Conservation (phyloP, 345 rosid genomes). For the Populus simonii region DNA sequence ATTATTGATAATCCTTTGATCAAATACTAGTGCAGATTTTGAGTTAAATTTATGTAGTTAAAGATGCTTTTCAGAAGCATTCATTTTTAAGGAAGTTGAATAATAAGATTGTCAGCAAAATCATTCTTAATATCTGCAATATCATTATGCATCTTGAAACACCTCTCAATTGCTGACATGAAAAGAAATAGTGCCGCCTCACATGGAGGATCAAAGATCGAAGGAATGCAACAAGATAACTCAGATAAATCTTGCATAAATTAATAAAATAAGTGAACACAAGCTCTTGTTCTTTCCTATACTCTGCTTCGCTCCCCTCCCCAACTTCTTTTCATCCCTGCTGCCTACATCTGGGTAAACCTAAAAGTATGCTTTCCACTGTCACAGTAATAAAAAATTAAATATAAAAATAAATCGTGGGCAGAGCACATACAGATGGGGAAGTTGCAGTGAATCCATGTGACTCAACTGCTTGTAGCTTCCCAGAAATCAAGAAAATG, state of each 20-base stretch:
- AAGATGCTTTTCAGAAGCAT: background rate
- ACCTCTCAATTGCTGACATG: background rate
- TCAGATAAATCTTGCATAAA: background rate
- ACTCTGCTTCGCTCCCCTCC: background rate
- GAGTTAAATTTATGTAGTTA: background rate
- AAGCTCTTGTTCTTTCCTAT: background rate
- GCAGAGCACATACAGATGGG: background rate
- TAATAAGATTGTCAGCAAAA: background rate
- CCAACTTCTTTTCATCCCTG: background rate
- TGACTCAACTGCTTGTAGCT: constrained; percentile 4
- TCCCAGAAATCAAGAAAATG: constrained; percentile 19
- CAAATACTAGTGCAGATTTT: background rate
- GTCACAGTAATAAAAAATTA: background rate
- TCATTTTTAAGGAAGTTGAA: background rate
- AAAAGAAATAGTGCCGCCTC: background rate
- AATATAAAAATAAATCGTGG: background rate
- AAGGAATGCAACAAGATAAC: too few species aligned
- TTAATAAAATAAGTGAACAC: background rate
- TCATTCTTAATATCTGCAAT: background rate
- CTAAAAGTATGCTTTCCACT: background rate
- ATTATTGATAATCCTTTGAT: background rate
- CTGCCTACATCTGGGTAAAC: background rate
- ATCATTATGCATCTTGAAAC: background rate
- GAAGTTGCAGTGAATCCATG: background rate
- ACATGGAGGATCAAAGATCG: too few species aligned